Evolutionary conservation across 495 filamentous ascomycete species (phyloP), one percentile per base, ranked within the genome.

Genomic region (Viridothelium virens): DNA sequence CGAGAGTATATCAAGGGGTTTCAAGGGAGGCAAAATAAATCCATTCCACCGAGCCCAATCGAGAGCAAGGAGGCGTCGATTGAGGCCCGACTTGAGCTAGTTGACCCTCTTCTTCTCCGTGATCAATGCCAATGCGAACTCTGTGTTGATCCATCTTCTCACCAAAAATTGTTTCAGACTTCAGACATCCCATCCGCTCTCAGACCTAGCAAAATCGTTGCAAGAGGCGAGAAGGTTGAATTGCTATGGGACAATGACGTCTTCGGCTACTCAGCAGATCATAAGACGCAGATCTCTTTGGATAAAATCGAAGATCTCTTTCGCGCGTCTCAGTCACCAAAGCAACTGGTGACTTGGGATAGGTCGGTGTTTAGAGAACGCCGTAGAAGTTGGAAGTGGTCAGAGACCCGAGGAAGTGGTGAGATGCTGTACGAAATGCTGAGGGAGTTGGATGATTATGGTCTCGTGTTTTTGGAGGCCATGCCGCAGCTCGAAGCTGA

Each of bases 161-260:
- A 85, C 64, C 93, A 97, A 72, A 92, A 93, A 75, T 85, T 82
- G 38, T 92, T 93, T 76, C 81, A 87, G 34, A 89, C 88, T 0
- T 78, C 79, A 53, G 88, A 95, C 47, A 87, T 96, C 37, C 87
- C 89, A 0, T 5, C 68, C 2, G 36, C 78, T 14, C 84, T 91
- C 61, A 66, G 11, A 74, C 84, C 2, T 63, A 68, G 11, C 62
- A 69, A 7, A 70, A 79, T 5, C 18, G 72, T 6, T 1, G 70
- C 2, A 46, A 70, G 69, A 44, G 66, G 68, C 0, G 75, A 83
- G 11, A 78, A 80, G 10, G 71, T 69, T 1, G 69, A 78, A 12
- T 73, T 96, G 0, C 67, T 70, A 5, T 96, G 91, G 89, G 64
- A 71, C 7, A 81, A 82, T 10, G 87, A 89, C 67, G 74, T 88